A percentile compares a stretch with the other conserved stretches of the same genome.
Evolutionary conservation across 148 eudicot species (phyloP).

Genomic region (Bassia scoparia): DNA sequence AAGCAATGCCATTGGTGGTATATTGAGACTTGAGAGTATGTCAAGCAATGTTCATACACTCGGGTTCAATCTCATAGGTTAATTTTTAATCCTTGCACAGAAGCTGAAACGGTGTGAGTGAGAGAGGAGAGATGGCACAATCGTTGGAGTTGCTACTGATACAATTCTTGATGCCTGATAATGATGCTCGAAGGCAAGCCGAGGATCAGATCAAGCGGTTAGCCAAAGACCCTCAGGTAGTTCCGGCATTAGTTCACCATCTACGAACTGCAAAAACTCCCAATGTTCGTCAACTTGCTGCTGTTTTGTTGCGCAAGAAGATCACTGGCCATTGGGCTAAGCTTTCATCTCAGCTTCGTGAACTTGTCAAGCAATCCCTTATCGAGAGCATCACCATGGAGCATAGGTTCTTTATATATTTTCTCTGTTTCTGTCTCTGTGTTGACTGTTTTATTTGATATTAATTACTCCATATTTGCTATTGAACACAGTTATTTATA

Average conservation of each 20-base stretch:
- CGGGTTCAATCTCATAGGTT: not conserved
- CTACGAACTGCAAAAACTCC: slow-evolving; percentile 96
- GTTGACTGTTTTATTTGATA: not conserved
- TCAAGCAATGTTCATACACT: not conserved
- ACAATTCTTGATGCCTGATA: slow-evolving; percentile 95
- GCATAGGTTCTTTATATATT: slow-evolving; percentile 47
- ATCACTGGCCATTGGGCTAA: slow-evolving; percentile 97
- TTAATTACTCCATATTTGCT: not conserved
- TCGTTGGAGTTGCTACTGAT: slow-evolving; percentile 77
- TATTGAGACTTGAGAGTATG: too few species aligned
- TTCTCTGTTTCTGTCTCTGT: too few species aligned
- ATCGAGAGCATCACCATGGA: slow-evolving; percentile 90
- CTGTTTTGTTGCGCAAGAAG: slow-evolving; percentile 92
- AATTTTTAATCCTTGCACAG: not conserved
- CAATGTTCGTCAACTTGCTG: slow-evolving; percentile 87
- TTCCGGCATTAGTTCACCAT: slow-evolving; percentile 85
- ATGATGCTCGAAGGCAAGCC: slow-evolving; percentile 87
- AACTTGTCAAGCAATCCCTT: slow-evolving; percentile 77
- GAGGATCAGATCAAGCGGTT: slow-evolving; percentile 92
- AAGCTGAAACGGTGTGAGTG: not conserved
- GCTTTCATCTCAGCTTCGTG: slow-evolving; percentile 51
- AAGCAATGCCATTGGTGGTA: too few species aligned
- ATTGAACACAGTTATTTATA: not conserved
- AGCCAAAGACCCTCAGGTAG: slow-evolving; percentile 74
- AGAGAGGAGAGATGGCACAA: slow-evolving; percentile 49